Base-by-base conservation (phyloP, 306 rosid genomes). In the Argentina anserina region DNA sequence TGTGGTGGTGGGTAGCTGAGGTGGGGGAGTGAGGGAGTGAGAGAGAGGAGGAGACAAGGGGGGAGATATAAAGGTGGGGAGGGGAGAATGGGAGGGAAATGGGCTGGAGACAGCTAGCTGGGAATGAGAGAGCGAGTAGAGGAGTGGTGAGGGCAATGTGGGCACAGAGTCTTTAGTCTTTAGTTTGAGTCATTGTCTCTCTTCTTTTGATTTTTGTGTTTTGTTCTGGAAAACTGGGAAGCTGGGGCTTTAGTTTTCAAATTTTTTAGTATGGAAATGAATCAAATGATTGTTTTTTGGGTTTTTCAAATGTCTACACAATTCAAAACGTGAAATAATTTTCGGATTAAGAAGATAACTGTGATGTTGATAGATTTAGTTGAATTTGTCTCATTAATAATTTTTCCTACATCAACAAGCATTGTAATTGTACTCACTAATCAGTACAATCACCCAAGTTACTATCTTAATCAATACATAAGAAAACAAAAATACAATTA, bases 21-120 rank as follows among this genome's bases (percentile, higher is more conserved):
- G n/a, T n/a, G n/a, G n/a, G n/a, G n/a, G n/a, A n/a, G n/a, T n/a
- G n/a, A n/a, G 45, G 10, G 36, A 33, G 36, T 33, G 36, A 23
- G 13, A 26, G 15, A 34, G n/a, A 18, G 7, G 5, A 33, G 7
- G 41, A 10, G 28, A 9, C 50, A 34, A 12, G 40, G 26, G 14
- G 12, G 2, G 41, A 13, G 46, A 29, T 45, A 69, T 56, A 65
- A 69, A 39, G 70, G 34, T 41, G 1, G 29, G 36, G 23, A 6
- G 1, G 31, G 36, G 72, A 41, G 55, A 58, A 77, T 81, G 76
- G 75, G 83, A 80, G 83, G 86, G 88, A 76, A 75, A 75, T 82
- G 71, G 81, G 87, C 86, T 90, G 96, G 91, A 76, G 90, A 86
- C 96, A 90, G 93, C 96, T 90, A 58, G 37, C 37, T 58, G 36